Base-by-base conservation (phyloP, 2,329 filamentous ascomycete species). In the Metarhizium anisopliae region DNA sequence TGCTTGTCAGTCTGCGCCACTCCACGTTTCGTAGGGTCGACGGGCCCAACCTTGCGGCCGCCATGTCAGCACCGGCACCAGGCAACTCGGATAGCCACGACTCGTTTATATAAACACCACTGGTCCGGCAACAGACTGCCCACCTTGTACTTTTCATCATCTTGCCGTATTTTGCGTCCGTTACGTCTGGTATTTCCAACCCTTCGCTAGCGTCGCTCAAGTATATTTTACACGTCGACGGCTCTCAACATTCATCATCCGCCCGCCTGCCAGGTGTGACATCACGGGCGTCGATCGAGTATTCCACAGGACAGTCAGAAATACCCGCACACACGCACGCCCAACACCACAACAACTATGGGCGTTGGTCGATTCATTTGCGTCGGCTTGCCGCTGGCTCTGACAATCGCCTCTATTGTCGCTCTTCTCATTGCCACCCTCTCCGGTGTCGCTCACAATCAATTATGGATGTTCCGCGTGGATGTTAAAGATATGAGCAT, bases 371-470 rank as follows among this genome's bases (percentile, higher is more conserved):
- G 93, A 67, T 83, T 93, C 65, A 77, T 89, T 70, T 96, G 91
- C 74, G 94, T 97, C 73, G 82, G 89, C 73, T 77, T 91, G 76
- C 93, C 93, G 58, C 91, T 96, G 74, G 77, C 83, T 61, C 81
- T 96, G 66, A 93, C 90, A 20, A 74, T 94, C 64, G 87, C 81
- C 60, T 86, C 88, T 57, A 77, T 96, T 65, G 74, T 94, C 64
- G 87, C 87, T 63, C 72, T 86, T 60, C 72, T 85, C 59, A 74
- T 84, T 50, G 81, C 76, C 16, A 77, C 77, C 50, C 75, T 84
- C 52, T 75, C 77, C 32, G 82, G 81, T 56, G 74, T 85, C 42
- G 70, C 77, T 56, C 76, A 80, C 73, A 81, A 82, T 67, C 72
- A 69, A 61, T 69, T 84, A 42, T 80, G 79, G 70, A 70, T 85